phyloP scores from a whole-genome alignment of 1,284 basidiomycete genomes.

The Ganoderma sp. region DNA sequence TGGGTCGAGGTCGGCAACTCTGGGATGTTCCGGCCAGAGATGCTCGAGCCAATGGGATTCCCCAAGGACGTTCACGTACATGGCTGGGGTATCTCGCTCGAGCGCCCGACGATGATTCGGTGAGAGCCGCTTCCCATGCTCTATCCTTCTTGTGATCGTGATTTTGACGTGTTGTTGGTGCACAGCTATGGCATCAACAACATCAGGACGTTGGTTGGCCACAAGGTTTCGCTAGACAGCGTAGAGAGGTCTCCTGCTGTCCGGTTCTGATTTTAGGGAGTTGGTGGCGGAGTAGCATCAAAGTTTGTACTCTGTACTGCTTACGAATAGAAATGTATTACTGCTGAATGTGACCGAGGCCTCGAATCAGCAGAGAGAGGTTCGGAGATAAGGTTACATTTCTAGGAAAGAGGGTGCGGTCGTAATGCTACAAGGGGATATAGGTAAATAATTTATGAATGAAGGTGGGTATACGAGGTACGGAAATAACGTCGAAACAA shows the following conservation, averaged over 20 bases:
- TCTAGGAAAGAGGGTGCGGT: too few relatives aligned
- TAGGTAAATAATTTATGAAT: not conserved
- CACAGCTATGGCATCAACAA: constrained; percentile 88
- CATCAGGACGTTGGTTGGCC: constrained; percentile 95
- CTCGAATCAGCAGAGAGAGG: not conserved
- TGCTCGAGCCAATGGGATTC: constrained; percentile 99
- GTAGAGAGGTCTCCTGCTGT: constrained; percentile 92
- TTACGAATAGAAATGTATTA: constrained; percentile 24
- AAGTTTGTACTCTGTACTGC: constrained; percentile 19
- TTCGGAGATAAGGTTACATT: not conserved
- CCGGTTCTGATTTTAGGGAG: constrained; percentile 63
- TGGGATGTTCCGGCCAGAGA: constrained; percentile 99
- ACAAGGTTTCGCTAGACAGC: constrained; percentile 91
- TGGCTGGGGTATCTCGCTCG: constrained; percentile 95
- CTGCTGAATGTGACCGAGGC: not conserved
- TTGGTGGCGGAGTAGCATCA: constrained; percentile 18
- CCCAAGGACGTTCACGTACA: constrained; percentile 97
- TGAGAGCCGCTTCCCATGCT: constrained; percentile 44
- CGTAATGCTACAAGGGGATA: constrained; percentile 8
- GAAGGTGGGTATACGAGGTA: not conserved
- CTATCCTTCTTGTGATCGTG: not conserved
- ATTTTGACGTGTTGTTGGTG: constrained; percentile 3
- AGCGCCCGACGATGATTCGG: constrained; percentile 99
- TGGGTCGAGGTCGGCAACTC: constrained; percentile 98
- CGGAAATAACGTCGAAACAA: not conserved